Percentiles rank a stretch among this genome's conserved stretches.
Evolutionary conservation across 75 land plant genomes (phyloP).

Genomic region (Selaginella tamariscina): DNA sequence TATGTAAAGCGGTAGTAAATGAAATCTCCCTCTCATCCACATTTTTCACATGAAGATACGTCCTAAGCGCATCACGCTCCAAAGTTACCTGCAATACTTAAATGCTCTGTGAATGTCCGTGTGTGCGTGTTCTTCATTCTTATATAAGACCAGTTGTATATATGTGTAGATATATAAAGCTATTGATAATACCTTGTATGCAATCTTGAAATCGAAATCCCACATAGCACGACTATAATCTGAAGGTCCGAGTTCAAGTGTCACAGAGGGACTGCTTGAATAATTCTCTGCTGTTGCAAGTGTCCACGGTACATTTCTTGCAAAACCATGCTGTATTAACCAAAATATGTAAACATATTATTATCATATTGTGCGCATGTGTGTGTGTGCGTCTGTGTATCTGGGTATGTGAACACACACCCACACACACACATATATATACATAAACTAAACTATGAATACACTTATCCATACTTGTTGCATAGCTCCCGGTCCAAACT

Average conservation of each 20-base stretch:
- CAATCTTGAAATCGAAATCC: constrained; percentile 64
- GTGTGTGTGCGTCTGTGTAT: too few relatives aligned
- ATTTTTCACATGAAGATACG: constrained; percentile 51
- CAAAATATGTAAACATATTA: constrained; percentile 8
- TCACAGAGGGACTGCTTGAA: constrained; percentile 49
- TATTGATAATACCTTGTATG: constrained; percentile 41
- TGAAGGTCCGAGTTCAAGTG: constrained; percentile 59
- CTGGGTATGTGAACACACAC: too few relatives aligned
- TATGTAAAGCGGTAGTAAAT: constrained; percentile 80
- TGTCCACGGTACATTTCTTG: constrained; percentile 84
- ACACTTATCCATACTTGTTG: constrained; percentile 59
- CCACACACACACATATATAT: too few relatives aligned
- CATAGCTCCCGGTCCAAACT: constrained; percentile 95
- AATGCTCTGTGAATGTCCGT: too few relatives aligned
- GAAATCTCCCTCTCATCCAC: constrained; percentile 68
- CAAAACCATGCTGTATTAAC: constrained; percentile 94
- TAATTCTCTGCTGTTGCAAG: constrained; percentile 39
- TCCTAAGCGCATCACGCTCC: constrained; percentile 40
- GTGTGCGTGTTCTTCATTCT: too few relatives aligned
- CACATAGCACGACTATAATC: constrained; percentile 79
- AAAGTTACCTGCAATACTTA: constrained; percentile 55
- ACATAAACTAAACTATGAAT: neutral
- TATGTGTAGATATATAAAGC: too few relatives aligned
- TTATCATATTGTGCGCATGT: too few relatives aligned
- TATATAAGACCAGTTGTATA: too few relatives aligned